phyloP scores from a whole-genome alignment of 2,329 filamentous ascomycete species.

The Arthrobotrys sinensis region DNA sequence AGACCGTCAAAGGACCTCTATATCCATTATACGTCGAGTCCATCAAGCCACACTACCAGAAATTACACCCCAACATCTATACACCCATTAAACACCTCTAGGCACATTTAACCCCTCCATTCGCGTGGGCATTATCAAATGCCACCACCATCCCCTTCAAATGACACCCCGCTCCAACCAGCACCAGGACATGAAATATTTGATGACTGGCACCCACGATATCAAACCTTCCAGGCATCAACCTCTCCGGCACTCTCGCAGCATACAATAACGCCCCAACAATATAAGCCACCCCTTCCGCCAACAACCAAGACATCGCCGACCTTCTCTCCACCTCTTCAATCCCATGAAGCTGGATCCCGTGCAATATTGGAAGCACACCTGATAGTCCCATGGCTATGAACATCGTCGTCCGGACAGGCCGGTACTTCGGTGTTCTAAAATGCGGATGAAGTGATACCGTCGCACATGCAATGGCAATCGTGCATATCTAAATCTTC shows the following conservation, averaged over 20 bases:
- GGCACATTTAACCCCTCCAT: conserved; percentile 12
- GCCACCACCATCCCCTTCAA: conserved; percentile 84
- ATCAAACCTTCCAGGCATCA: conserved; percentile 84
- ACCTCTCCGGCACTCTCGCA: conserved; percentile 86
- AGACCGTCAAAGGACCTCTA: background rate
- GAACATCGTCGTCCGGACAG: conserved; percentile 91
- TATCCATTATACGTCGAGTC: background rate
- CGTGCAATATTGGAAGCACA: conserved; percentile 86
- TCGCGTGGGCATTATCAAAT: conserved; percentile 85
- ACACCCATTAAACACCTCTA: background rate
- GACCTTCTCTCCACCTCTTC: conserved; percentile 79
- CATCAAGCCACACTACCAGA: background rate
- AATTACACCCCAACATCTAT: background rate
- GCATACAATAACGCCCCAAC: conserved; percentile 89
- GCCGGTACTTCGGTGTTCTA: conserved; percentile 84
- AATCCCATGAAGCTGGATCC: conserved; percentile 78
- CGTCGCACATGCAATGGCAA: conserved; percentile 82
- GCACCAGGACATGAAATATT: conserved; percentile 91
- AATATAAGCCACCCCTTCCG: conserved; percentile 88
- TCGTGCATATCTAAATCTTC: conserved; percentile 77
- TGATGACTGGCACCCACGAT: conserved; percentile 95
- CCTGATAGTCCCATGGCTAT: conserved; percentile 87
- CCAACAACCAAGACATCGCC: conserved; percentile 83
- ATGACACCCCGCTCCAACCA: conserved; percentile 85
- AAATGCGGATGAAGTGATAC: conserved; percentile 87